Base-by-base conservation (phyloP, 116 monocot genomes). In the Zostera marina region DNA sequence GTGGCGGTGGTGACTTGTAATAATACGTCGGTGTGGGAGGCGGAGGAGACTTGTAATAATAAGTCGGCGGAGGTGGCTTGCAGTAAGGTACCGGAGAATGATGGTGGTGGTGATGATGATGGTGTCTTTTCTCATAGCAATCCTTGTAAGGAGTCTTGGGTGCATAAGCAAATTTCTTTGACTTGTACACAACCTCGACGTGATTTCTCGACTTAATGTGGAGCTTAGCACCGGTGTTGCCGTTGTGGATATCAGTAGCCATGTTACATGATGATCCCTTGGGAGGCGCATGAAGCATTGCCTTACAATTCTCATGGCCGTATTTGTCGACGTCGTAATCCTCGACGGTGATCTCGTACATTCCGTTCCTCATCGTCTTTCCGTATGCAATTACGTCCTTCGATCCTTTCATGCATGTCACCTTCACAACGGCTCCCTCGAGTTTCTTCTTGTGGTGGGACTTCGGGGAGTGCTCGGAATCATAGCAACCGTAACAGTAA, bases 391-490 rank as follows among this genome's bases (percentile, higher is more conserved):
- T 53, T 11, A 53, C 57, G 4, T 58, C 59, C 59, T 67, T 63
- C 32, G 39, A 13, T 4, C 64, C 74, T 41, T 52, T 60, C 63
- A 1, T 45, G 53, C 76, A 76, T 41, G 71, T 76, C 76, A 76
- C 71, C 63, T 76, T 70, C 56, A 76, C 76, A 0, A 63, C 53
- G 1, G 71, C 76, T 12, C 67, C 76, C 63, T 68, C 48, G 25
- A 76, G 58, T 24, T 54, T 63, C 26, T 67, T 71, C 72, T 60
- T 76, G 67, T 32, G 19, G 63, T 76, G 72, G 15, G 76, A 70
- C n/a, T 65, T 46, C 9, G 46, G 22, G 2, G 64, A 63, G 22
- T 74, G 41, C 19, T 26, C 44, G 64, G 68, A 63, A 47, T 68
- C 57, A 17, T 70, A 66, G 54, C 76, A 76, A 9, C 59, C 59